A percentile compares a stretch with the other conserved stretches of the same genome.
phyloP scores from a whole-genome alignment of 441 rosid genomes.

The Gossypium schwendimanii region DNA sequence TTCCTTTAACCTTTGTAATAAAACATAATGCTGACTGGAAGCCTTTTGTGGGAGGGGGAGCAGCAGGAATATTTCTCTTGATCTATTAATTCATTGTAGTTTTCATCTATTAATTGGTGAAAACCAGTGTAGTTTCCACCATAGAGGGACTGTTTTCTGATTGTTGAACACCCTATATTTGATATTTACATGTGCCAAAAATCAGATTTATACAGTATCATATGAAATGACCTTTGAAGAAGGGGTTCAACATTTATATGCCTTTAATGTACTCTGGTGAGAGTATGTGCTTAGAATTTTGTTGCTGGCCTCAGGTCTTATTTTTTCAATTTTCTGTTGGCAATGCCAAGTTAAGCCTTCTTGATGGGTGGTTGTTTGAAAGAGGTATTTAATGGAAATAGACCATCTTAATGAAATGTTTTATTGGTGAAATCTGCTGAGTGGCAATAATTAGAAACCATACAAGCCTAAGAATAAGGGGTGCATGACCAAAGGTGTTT shows the following conservation, averaged over 20 bases:
- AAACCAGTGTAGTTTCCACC: neutral
- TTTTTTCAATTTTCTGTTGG: neutral
- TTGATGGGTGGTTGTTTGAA: neutral
- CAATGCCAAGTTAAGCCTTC: neutral
- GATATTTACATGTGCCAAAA: neutral
- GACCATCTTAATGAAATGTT: neutral
- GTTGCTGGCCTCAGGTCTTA: neutral
- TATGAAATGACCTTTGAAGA: neutral
- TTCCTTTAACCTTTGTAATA: neutral
- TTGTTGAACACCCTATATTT: neutral
- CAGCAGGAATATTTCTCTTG: neutral
- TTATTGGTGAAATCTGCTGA: neutral
- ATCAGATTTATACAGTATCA: neutral
- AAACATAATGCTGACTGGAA: slow-evolving; percentile 7
- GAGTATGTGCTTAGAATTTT: neutral
- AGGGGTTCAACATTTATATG: neutral
- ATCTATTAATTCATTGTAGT: neutral
- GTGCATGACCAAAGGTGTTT: neutral
- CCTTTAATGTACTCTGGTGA: neutral
- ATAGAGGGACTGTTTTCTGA: neutral
- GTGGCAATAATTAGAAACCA: neutral
- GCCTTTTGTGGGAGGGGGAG: neutral
- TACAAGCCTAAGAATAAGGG: neutral
- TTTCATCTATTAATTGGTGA: neutral
- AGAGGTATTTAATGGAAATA: neutral